Base-by-base conservation (phyloP, 768 basidiomycete genomes). In the Leucosporidium scottii region DNA sequence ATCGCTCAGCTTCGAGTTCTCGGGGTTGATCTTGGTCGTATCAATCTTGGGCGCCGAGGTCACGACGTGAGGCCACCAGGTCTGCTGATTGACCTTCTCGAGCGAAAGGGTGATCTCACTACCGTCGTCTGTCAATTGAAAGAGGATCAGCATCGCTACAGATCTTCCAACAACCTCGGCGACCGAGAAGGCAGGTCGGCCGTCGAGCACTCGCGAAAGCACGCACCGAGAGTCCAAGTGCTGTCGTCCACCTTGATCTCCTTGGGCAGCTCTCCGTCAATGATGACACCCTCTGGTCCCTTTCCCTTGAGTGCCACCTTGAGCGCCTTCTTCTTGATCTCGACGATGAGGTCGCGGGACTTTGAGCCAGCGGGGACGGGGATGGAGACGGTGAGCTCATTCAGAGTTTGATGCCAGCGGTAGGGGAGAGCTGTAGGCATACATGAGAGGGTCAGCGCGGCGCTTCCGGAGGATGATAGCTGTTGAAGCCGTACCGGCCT, bases 1-100 rank as follows among this genome's bases (percentile, higher is more conserved):
- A 76, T 99, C 96, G 77, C 92, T 89, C 62, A 99, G 82, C 77
- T 96, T 94, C 77, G 93, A 93, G 77, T 97, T 93, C 75, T 87
- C 85, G 3, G 96, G 96, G 74, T 88, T 87, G 73, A 99, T 97
- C 81, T 96, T 98, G 63, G 83, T 88, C 15, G 93, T 96, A 76
- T 98, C 90, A 82, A 98, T 87, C 82, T 93, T 97, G 20, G 96
- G 92, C 76, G 96, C 92, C 75, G 94, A 90, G 2, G 88, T 88
- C 60, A 98, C 81, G 71, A 98, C 88, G 77, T 97, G 93, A 78
- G 92, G 90, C 96, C 96, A 99, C 96, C 96, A 98, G 66, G 89
- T 85, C 78, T 89, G 85, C 70, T 89, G 81, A 78, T 93, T 90
- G 61, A 90, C 73, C 78, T 94, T 93, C 79, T 93, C 90, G 53